Conservation (phyloP, 306 rosid species). For the Lupinus albus region DNA sequence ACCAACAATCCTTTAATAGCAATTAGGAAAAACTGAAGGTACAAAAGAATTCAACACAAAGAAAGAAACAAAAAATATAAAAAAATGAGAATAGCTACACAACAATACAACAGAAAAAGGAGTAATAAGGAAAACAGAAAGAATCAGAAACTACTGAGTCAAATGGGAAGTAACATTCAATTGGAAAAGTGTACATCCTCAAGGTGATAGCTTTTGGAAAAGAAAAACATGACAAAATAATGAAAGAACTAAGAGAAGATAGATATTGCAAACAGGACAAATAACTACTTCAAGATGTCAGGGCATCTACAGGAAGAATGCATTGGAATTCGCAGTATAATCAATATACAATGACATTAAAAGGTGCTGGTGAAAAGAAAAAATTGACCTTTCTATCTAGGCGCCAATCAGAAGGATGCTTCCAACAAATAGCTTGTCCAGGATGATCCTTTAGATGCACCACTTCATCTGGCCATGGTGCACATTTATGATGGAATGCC, state of each 20-base stretch:
- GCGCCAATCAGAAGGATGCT: slow-evolving; percentile 75
- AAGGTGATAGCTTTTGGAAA: background rate
- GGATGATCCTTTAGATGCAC: slow-evolving; percentile 51
- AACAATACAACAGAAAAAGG: too few species aligned
- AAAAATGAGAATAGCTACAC: too few species aligned
- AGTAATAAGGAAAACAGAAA: too few species aligned
- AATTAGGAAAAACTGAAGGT: too few species aligned
- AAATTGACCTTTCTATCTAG: slow-evolving; percentile 70
- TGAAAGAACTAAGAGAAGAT: background rate
- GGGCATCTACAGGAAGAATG: background rate
- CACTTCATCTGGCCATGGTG: slow-evolving; percentile 86
- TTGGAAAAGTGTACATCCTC: slow-evolving; percentile 14
- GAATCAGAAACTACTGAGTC: too few species aligned
- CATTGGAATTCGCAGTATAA: slow-evolving; percentile 8
- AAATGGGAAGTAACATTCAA: background rate
- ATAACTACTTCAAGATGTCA: slow-evolving; percentile 15
- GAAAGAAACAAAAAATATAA: too few species aligned
- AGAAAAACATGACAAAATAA: background rate
- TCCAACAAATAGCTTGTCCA: slow-evolving; percentile 81
- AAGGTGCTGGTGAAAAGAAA: slow-evolving; percentile 58
- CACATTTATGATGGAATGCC: slow-evolving; percentile 78
- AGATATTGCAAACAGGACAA: slow-evolving; percentile 1
- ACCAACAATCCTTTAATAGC: background rate
- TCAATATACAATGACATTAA: slow-evolving; percentile 3
- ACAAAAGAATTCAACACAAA: too few species aligned